Evolutionary conservation across 1,284 basidiomycete genomes (phyloP).

Genomic region (Tilletia horrida): DNA sequence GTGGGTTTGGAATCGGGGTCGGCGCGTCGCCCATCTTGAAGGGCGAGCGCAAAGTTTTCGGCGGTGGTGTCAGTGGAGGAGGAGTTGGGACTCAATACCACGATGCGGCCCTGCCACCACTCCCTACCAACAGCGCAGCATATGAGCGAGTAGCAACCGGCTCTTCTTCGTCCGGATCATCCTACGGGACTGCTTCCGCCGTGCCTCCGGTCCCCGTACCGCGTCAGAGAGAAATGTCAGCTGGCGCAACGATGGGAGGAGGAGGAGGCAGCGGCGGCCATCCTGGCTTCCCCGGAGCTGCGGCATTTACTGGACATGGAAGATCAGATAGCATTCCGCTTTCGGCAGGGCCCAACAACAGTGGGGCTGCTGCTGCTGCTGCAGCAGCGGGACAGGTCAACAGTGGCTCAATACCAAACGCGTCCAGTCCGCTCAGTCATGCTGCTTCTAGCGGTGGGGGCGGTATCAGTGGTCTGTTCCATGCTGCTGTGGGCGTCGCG

Average conservation of each 20-base stretch:
- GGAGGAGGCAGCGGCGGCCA: too few species aligned
- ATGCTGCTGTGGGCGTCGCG: constrained; percentile 6
- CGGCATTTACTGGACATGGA: not conserved
- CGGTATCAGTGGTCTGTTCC: constrained; percentile 2
- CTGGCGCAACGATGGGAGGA: not conserved
- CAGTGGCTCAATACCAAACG: not conserved
- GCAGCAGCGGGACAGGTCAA: not conserved
- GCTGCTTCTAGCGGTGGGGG: not conserved
- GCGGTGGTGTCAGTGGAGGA: not conserved
- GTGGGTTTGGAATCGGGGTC: not conserved
- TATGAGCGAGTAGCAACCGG: not conserved
- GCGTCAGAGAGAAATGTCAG: constrained; percentile 11
- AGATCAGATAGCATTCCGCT: constrained; percentile 1
- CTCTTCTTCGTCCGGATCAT: not conserved
- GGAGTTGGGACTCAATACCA: too few species aligned
- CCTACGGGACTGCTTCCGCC: not conserved
- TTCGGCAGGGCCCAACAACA: not conserved
- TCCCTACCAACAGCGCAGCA: not conserved
- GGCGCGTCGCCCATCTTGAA: constrained; percentile 17
- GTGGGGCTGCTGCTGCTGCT: not conserved
- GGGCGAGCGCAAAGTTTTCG: constrained; percentile 6
- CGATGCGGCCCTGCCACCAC: not conserved
- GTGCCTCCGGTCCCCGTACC: not conserved
- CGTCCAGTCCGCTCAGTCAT: not conserved
- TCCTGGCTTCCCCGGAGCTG: not conserved